These are phyloP conservation scores for Raddia guianensis DNA, from an alignment of 176 grass and related monocot species.

Conservation along the genomic window DNA sequence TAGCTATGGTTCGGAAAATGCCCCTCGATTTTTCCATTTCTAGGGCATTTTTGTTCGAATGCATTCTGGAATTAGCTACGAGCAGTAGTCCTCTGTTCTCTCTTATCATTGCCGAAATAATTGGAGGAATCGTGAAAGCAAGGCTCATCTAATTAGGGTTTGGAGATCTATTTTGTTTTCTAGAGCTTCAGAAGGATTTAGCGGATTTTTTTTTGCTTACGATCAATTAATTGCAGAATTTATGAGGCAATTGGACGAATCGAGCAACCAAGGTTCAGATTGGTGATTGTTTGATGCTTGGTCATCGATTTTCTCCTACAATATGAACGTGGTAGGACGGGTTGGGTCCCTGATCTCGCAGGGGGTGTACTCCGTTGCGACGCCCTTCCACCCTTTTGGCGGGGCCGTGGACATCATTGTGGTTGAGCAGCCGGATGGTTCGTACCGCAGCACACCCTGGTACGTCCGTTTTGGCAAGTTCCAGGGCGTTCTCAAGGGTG, in stretches of 20 bases:
- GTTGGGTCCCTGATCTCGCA: conserved; percentile 90
- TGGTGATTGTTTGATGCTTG: conserved; percentile 32
- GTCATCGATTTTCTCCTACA: conserved; percentile 12
- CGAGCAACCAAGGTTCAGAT: conserved; percentile 10
- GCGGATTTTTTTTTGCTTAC: background rate
- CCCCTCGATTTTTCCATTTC: background rate
- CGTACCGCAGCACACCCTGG: conserved; percentile 94
- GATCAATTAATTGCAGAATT: conserved; percentile 34
- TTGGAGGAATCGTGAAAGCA: conserved; percentile 1
- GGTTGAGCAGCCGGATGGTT: conserved; percentile 94
- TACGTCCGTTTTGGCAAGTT: conserved; percentile 99
- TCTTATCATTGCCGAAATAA: background rate
- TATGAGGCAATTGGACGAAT: conserved; percentile 15
- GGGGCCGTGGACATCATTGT: conserved; percentile 93
- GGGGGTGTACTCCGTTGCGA: conserved; percentile 95
- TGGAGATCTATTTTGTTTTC: background rate
- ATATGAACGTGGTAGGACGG: conserved; percentile 91
- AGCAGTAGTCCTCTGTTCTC: background rate
- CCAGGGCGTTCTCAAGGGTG: conserved; percentile 92
- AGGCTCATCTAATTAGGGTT: background rate
- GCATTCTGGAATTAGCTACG: background rate
- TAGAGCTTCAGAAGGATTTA: background rate
- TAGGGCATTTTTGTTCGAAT: background rate
- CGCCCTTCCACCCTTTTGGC: conserved; percentile 95
- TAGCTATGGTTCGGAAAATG: conserved; percentile 32